These are phyloP conservation scores for Diaporthe eres DNA, from an alignment of 2,329 filamentous ascomycete genomes.

Conservation along the genomic window DNA sequence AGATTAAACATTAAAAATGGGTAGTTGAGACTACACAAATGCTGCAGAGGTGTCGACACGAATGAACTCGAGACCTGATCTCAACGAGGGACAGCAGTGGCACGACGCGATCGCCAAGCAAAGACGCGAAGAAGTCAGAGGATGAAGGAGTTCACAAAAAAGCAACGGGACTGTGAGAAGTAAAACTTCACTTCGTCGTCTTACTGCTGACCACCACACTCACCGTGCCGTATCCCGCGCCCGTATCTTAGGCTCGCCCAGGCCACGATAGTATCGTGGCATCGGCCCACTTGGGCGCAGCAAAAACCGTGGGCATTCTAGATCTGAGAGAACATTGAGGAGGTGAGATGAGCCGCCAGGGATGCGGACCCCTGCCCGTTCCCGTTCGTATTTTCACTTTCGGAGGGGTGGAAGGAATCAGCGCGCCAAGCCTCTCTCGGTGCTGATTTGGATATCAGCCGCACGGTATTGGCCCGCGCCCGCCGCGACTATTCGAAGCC, in stretches of 20 bases:
- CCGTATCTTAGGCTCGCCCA: constrained; percentile 17
- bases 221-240: constrained; percentile 21
- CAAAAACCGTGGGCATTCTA: not conserved
- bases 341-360: constrained; percentile 20
- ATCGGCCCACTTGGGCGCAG: constrained; percentile 19
- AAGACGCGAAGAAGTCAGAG: not conserved
- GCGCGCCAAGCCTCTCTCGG: constrained; percentile 1
- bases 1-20: not conserved
- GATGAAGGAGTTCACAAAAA: not conserved
- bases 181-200: not conserved
- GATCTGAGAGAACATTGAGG: not conserved
- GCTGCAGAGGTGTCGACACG: not conserved
- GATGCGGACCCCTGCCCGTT: constrained; percentile 8
- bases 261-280: constrained; percentile 28
- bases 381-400: not conserved
- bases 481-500: constrained; percentile 24
- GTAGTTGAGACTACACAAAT: not conserved
- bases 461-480: constrained; percentile 28
- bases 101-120: not conserved
- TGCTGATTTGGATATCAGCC: constrained; percentile 32
- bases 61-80: not conserved
- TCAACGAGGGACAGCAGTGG: constrained; percentile 4
- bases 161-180: not conserved
- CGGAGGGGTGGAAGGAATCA: constrained; percentile 8
- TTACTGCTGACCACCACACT: constrained; percentile 25